Conservation (phyloP, 2,329 filamentous ascomycete species). For the Cryphonectria radicalis region DNA sequence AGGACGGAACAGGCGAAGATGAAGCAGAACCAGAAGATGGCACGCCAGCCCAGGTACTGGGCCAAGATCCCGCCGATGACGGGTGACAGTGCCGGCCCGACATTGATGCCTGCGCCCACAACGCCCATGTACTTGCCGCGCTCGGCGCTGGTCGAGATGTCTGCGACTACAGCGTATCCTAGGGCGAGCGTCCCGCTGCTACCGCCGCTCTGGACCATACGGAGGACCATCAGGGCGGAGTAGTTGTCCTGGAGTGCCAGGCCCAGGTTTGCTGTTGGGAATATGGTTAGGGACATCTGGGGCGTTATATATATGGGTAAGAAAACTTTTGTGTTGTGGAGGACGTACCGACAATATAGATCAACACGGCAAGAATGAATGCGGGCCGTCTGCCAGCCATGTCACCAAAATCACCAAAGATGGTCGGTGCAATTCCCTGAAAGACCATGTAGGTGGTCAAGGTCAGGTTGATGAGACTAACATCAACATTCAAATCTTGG, state of each 20-base stretch:
- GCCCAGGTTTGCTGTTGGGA: constrained; percentile 56
- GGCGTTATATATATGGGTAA: too few species aligned
- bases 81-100: constrained; percentile 60
- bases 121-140: constrained; percentile 75
- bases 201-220: constrained; percentile 66
- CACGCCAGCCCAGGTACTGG: constrained; percentile 68
- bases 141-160: constrained; percentile 70
- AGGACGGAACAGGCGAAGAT: constrained; percentile 58
- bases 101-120: constrained; percentile 61
- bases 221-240: constrained; percentile 61
- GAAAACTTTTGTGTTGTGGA: too few species aligned
- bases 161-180: constrained; percentile 71
- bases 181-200: constrained; percentile 74
- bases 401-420: constrained; percentile 67
- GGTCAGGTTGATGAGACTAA: constrained; percentile 52
- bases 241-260: constrained; percentile 62
- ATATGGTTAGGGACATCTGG: background rate
- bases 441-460: constrained; percentile 67
- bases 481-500: constrained; percentile 43
- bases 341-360: constrained; percentile 51
- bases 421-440: constrained; percentile 63
- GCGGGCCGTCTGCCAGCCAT: constrained; percentile 64
- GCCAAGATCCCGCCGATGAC: constrained; percentile 67
- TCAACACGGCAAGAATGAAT: constrained; percentile 59
- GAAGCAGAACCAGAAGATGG: constrained; percentile 71